Base-by-base conservation (phyloP, 2,329 filamentous ascomycete species). In the Cercospora berteroae region DNA sequence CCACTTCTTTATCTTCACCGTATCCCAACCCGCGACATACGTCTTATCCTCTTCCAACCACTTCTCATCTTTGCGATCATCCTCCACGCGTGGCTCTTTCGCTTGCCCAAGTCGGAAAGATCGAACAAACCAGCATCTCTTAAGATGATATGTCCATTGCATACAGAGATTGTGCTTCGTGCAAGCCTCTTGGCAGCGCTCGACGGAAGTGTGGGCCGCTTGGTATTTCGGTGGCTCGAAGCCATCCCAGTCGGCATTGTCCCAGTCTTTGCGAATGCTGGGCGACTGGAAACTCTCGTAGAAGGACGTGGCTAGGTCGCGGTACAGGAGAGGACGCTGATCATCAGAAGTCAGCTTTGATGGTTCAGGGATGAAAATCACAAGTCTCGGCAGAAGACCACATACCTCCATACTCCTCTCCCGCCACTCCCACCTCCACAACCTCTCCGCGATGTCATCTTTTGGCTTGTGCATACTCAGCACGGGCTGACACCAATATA, bases 401-500 rank as follows among this genome's bases (percentile, higher is more conserved):
- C 60, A 5, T 52, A 62, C 60, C 23, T 25, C 65, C 1, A 18
- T 20, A 9, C 61, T 77, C 76, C 76, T 77, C 31, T 79, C 71
- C 63, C 74, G 77, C 65, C 79, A 76, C 70, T 80, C 79, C 79
- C 82, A 87, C 65, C 80, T 79, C 80, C 83, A 85, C 16, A 87
- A 74, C 0, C 79, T 77, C 9, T 78, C 74, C 82, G 86, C 84
- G 63, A 85, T 83, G 27, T 81, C 77, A 0, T 82, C 78, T 27
- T 74, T 75, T 1, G 81, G 80, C 74, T 84, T 85, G 71, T 85
- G 83, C 75, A 85, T 75, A 55, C 81, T 84, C 65, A 85, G 71
- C 1, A 81, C 80, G 1, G 83, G 83, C 69, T 85, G 83, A 44
- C 83, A 85, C 83, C 83, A 85, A 67, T 84, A 79, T n/a, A 69